phyloP scores from a whole-genome alignment of 2,329 filamentous ascomycete species.

The Juglanconis oblonga region DNA sequence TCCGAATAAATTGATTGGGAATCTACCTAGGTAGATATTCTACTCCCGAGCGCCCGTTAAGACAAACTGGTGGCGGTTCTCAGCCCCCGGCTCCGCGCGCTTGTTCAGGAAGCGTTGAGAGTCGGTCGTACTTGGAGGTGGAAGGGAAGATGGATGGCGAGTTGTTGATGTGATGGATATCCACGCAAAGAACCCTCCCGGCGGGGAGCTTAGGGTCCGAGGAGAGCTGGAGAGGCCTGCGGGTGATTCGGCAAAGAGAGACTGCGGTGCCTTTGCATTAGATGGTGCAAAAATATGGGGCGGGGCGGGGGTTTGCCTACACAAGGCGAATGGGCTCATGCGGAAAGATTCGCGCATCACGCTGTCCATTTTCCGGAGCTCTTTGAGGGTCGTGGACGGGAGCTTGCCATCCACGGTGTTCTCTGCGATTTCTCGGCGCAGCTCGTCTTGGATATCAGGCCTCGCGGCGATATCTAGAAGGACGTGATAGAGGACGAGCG shows the following conservation, averaged over 20 bases:
- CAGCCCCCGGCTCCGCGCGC: slow-evolving; percentile 18
- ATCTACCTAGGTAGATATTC: too few relatives aligned
- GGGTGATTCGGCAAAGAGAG: slow-evolving; percentile 20
- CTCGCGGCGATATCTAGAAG: slow-evolving; percentile 42
- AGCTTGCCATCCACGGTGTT: slow-evolving; percentile 25
- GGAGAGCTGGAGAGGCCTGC: slow-evolving; percentile 21
- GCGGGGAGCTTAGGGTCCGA: slow-evolving; percentile 22
- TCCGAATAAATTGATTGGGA: too few relatives aligned
- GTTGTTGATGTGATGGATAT: slow-evolving; percentile 21
- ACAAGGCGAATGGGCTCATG: slow-evolving; percentile 15
- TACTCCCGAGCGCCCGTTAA: slow-evolving; percentile 18
- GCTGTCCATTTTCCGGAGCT: slow-evolving; percentile 24
- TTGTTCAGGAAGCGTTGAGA: slow-evolving; percentile 19
- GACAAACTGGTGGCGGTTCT: slow-evolving; percentile 21
- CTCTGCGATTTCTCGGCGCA: slow-evolving; percentile 42
- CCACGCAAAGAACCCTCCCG: slow-evolving; percentile 23
- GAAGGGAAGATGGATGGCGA: slow-evolving; percentile 20
- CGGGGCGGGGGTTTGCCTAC: neutral
- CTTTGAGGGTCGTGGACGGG: slow-evolving; percentile 20
- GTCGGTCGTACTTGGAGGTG: slow-evolving; percentile 23
- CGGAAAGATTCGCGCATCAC: slow-evolving; percentile 24
- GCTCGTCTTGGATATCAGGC: slow-evolving; percentile 40
- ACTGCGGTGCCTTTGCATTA: slow-evolving; percentile 7
- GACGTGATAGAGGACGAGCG: slow-evolving; percentile 10
- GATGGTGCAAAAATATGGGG: neutral